Evolutionary conservation across 106 monocot species (phyloP), one percentile per base, ranked within the genome.

Genomic region (Dioscorea dumetorum): DNA sequence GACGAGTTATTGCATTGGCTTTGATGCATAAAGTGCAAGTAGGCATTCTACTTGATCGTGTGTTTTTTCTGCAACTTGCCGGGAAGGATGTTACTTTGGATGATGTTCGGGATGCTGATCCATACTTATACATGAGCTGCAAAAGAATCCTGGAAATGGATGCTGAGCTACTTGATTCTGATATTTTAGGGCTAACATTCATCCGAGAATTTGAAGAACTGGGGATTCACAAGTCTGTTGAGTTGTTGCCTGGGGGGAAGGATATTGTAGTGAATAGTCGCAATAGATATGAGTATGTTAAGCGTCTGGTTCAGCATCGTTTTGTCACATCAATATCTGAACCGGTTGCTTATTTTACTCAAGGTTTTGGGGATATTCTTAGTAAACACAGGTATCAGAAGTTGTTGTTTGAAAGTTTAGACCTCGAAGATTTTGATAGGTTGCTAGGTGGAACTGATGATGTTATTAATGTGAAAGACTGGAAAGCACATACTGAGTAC

Each of bases 71-170:
- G 51, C 88, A 93, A 81, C 81, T 93, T 62, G 70, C 86, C 73
- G 86, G 86, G 7, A 72, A 68, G 60, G 58, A 13, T 56, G 54
- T 89, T 61, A 77, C 83, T 12, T 67, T 89, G 74, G 93, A 93
- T 66, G 89, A 93, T 73, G 66, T 93, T 34, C 63, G 41, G 22
- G 81, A 80, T 79, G 84, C 91, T 33, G 93, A 93, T 77, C 93
- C 93, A 51, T 58, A 17, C 63, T 70, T 89, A 41, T 84, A 89
- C 60, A 74, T 24, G 50, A 89, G 93, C 76, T 86, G 93, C 70
- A 86, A 78, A 75, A 77, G 80, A 50, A 79, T 93, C 49, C 57
- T 89, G 69, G 86, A 84, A 60, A 89, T 93, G 93, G 89, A 89
- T 75, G 65, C 77, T 35, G 74, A 69, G 0, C 51, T 82, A 67